Conservation (phyloP, 164 flowering plant genomes). For the Vitis cinerea region DNA sequence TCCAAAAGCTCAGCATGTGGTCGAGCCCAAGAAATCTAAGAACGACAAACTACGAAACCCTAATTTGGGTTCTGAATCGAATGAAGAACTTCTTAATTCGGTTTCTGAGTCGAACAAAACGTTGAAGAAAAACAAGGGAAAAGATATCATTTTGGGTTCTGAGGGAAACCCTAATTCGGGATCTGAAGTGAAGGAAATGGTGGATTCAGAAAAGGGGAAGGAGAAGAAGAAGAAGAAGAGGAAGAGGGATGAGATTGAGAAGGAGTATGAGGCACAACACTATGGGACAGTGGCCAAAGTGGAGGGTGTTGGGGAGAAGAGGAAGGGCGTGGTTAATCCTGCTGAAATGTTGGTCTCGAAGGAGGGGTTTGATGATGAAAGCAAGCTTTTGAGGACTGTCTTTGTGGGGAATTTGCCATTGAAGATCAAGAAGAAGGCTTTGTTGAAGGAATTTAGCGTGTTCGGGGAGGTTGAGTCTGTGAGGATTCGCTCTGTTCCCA, state of each 20-base stretch:
- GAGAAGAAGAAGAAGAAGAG: conserved; percentile 65
- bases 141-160: background rate
- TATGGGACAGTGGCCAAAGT: conserved; percentile 32
- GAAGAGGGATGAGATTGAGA: conserved; percentile 43
- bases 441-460: conserved; percentile 68
- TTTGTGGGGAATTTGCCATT: conserved; percentile 94
- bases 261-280: conserved; percentile 51
- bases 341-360: conserved; percentile 50
- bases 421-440: conserved; percentile 78
- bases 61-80: conserved; percentile 5
- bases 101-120: background rate
- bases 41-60: conserved; percentile 14
- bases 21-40: conserved; percentile 26
- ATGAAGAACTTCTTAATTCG: background rate
- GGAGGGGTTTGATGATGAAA: conserved; percentile 91
- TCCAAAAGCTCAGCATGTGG: background rate
- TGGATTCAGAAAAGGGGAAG: background rate
- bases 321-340: conserved; percentile 63
- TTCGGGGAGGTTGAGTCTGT: conserved; percentile 92
- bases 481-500: conserved; percentile 89
- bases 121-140: conserved; percentile 4
- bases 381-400: conserved; percentile 83
- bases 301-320: conserved; percentile 63
- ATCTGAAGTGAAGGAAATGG: background rate
- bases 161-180: background rate